Percentiles rank a stretch among this genome's conserved stretches.
Conservation (phyloP, 75 land plant genomes). For the Larix kaempferi region DNA sequence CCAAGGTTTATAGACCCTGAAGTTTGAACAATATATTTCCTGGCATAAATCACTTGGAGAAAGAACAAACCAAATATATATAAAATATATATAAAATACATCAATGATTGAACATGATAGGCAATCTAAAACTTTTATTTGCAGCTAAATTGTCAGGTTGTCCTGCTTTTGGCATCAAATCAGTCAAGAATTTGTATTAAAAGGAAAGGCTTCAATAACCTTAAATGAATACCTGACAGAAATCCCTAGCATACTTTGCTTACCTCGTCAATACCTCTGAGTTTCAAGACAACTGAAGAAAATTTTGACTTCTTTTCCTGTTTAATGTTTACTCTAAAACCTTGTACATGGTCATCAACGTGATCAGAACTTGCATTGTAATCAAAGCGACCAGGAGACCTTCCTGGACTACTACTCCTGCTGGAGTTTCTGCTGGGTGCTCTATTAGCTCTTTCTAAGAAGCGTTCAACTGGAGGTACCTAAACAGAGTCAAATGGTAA, state of each 20-base stretch:
- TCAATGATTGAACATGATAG: too few relatives aligned
- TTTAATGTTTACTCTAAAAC: conserved; percentile 79
- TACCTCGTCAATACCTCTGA: conserved; percentile 94
- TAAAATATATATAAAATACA: too few relatives aligned
- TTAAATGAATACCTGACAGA: background rate
- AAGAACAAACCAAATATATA: too few relatives aligned
- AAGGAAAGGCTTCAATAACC: background rate
- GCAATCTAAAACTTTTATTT: too few relatives aligned
- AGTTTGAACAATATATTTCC: too few relatives aligned
- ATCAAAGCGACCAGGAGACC: conserved; percentile 64
- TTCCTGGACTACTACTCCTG: conserved; percentile 79
- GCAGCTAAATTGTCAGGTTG: too few relatives aligned
- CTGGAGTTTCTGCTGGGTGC: conserved; percentile 79
- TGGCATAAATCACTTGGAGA: too few relatives aligned
- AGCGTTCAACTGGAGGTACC: conserved; percentile 88
- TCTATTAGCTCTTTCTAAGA: conserved; percentile 70
- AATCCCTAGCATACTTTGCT: background rate
- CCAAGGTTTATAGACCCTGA: background rate
- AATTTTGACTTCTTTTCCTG: conserved; percentile 94
- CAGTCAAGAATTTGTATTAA: background rate
- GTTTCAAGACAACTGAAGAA: conserved; percentile 84
- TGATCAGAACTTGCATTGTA: conserved; percentile 29
- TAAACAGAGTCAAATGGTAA: conserved; percentile 23
- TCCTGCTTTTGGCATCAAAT: too few relatives aligned
- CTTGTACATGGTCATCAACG: conserved; percentile 54